Evolutionary conservation across 2,329 filamentous ascomycete genomes (phyloP).

Genomic region (Fusarium liriodendri): DNA sequence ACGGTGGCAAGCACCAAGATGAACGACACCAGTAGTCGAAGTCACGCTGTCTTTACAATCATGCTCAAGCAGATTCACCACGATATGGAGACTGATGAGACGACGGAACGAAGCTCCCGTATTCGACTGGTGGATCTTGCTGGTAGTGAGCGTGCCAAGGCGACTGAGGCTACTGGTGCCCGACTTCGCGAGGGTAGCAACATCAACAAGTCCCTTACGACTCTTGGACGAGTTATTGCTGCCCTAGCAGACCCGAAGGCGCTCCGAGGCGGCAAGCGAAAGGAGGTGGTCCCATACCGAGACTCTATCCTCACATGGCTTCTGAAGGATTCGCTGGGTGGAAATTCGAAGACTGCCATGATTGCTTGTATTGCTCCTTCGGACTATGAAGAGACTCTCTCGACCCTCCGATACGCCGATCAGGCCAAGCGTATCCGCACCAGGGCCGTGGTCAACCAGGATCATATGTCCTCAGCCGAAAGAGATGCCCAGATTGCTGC

Average conservation of each 20-base stretch:
- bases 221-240: slow-evolving; percentile 93
- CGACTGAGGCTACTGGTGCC: slow-evolving; percentile 92
- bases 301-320: slow-evolving; percentile 89
- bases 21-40: slow-evolving; percentile 98
- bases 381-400: slow-evolving; percentile 97
- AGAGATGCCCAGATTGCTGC: slow-evolving; percentile 92
- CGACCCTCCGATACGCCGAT: slow-evolving; percentile 95
- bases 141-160: slow-evolving; percentile 93
- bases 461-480: slow-evolving; percentile 90
- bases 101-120: slow-evolving; percentile 91
- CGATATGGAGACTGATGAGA: slow-evolving; percentile 96
- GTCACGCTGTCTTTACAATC: slow-evolving; percentile 97
- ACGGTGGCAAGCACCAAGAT: slow-evolving; percentile 97
- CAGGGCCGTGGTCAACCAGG: slow-evolving; percentile 93
- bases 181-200: slow-evolving; percentile 94
- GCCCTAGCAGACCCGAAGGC: slow-evolving; percentile 81
- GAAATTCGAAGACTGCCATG: slow-evolving; percentile 99
- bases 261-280: slow-evolving; percentile 65
- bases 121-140: slow-evolving; percentile 96
- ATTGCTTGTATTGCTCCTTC: slow-evolving; percentile 96
- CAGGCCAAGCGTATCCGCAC: slow-evolving; percentile 98
- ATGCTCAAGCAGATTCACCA: slow-evolving; percentile 98
- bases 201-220: slow-evolving; percentile 99
- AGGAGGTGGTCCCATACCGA: slow-evolving; percentile 85
- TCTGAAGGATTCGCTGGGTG: slow-evolving; percentile 93